Base-by-base conservation (phyloP, 352 stramenopile genomes). In the Phytophthora rubi region DNA sequence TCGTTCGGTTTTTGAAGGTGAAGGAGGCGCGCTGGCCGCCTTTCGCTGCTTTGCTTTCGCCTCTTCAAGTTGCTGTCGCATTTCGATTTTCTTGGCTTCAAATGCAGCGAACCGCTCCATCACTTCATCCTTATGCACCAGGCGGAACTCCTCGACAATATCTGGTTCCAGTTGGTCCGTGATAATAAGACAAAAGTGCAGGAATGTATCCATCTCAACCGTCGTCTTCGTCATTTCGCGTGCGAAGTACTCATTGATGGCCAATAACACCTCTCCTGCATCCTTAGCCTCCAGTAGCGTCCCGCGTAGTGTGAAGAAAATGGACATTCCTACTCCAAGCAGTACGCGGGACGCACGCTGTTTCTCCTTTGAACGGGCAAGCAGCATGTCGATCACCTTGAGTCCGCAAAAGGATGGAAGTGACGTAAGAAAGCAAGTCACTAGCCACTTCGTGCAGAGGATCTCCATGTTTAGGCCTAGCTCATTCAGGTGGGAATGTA, bases 381-480 rank as follows among this genome's bases (percentile, higher is more conserved):
- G 62, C 8, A 95, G 61, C 86, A 92, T 92, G 61, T 94, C 86
- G 60, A 95, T 81, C 30, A 95, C 73, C 47, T 92, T 88, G n/a
- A 93, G 76, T 6, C 86, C 83, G 37, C 82, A 90, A 62, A 88
- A 91, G 1, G 70, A 62, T 21, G 88, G 88, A 10, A 93, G 65
- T 7, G 83, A 93, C 7, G 88, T 95, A 32, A 93, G 76, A 64
- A 94, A 95, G 62, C 84, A 93, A 47, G 88, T 93, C 42, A 95
- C 86, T n/a, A 95, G 83, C 88, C 88, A 95, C 61, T 95, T 94
- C 2, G 88, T 95, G 73, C 88, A 95, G 26, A 95, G 65, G 57
- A 95, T 93, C 58, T 95, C 88, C 88, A 95, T 95, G 68, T 95
- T 95, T 48, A 95, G 68, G 0, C 88, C 88, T 7, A 92, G 74